Evolutionary conservation across 768 basidiomycete species (phyloP).

Genomic region (Pulveroboletus sp.): DNA sequence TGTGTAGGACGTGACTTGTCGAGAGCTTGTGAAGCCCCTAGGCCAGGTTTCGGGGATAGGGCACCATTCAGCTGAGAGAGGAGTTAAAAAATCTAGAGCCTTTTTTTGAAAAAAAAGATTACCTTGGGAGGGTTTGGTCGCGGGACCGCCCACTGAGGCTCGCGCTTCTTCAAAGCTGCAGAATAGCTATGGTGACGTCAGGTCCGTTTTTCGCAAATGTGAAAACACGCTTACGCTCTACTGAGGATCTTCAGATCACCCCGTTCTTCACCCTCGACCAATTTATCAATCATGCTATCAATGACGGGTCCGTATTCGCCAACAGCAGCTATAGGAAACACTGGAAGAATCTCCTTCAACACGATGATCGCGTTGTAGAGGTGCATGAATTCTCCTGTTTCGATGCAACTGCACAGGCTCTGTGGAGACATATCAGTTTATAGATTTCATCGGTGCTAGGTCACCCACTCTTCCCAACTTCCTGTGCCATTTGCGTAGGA

Average conservation of each 20-base stretch:
- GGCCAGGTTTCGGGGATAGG: constrained; percentile 26
- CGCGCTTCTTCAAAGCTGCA: constrained; percentile 73
- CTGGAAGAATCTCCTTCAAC: constrained; percentile 84
- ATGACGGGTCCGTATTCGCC: constrained; percentile 53
- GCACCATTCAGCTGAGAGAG: constrained; percentile 26
- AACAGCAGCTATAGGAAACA: constrained; percentile 76
- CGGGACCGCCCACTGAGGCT: constrained; percentile 49
- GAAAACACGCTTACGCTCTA: constrained; percentile 52
- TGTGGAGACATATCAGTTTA: constrained; percentile 28
- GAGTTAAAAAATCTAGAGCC: not conserved
- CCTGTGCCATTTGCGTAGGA: constrained; percentile 83
- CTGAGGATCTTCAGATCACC: constrained; percentile 83
- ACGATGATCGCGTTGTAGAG: constrained; percentile 97
- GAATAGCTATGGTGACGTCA: constrained; percentile 50
- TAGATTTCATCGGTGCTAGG: not conserved
- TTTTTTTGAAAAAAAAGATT: not conserved
- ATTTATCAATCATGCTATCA: constrained; percentile 58
- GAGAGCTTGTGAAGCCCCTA: constrained; percentile 30
- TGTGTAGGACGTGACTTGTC: constrained; percentile 30
- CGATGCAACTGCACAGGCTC: constrained; percentile 80
- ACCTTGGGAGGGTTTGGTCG: constrained; percentile 35
- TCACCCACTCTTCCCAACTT: constrained; percentile 64
- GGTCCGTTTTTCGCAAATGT: not conserved
- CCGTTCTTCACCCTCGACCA: constrained; percentile 74
- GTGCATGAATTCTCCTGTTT: constrained; percentile 92